Base-by-base conservation (phyloP, 805 yeast genomes). In the Yarrowia osloensis region DNA sequence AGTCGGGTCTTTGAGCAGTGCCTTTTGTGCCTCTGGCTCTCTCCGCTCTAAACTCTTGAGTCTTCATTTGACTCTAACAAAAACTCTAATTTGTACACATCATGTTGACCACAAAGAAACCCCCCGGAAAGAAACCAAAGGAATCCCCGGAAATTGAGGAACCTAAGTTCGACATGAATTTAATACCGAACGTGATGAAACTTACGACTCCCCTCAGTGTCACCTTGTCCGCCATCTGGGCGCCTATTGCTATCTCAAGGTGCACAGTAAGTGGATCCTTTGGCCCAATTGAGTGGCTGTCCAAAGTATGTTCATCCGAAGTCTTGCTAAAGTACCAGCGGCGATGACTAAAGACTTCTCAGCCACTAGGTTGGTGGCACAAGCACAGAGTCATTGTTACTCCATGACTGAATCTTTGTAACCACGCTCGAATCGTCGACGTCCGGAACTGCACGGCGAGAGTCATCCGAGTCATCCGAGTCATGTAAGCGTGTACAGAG, bases 71-170 rank as follows among this genome's bases (percentile, higher is more conserved):
- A 50, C 40, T 50, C 57, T 22, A 19, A 4, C 13, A 9, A 22
- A 6, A 50, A 19, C 26, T 50, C 22, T n/a, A 50, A 33, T 3
- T 13, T 4, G 4, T 1, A 19, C 31, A 12, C 24, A 6, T 19
- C 33, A 15, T 4, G 22, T 28, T 11, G n/a, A 22, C 55, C 21
- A 50, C 57, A 50, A 50, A 50, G 57, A 50, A n/a, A 50, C 6
- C 7, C 40, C 29, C 28, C 57, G 29, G 57, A 50, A 50, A 50
- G 57, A 33, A 6, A 50, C 57, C 57, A 50, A 50, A 50, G 55
- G 57, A 50, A 50, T 21, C 57, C 57, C 57, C 57, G 57, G 57
- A 50, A 22, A 50, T 50, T 33, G 39, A 22, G 28, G 2, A 50
- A 33, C 40, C 40, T 31, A 50, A 50, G 57, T 17, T 22, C 13